Base-by-base conservation (phyloP, 768 basidiomycete genomes). In the Macrolepiota albuminosa region DNA sequence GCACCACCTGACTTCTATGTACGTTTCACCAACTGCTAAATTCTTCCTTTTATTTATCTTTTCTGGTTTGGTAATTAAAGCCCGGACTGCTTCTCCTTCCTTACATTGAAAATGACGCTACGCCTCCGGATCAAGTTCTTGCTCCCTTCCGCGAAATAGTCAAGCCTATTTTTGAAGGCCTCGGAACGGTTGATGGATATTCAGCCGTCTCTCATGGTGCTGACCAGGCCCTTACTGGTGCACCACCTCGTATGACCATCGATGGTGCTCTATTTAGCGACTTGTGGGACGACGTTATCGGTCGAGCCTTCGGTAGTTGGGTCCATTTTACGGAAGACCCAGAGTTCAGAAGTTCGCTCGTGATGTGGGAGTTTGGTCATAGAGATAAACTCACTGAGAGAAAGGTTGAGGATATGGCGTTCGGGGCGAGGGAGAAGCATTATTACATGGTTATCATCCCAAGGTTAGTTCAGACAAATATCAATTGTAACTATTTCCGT, bases 241-340 rank as follows among this genome's bases (percentile, higher is more conserved):
- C 61, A 26, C 68, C 68, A 5, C 56, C 49, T 10, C 65, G 64
- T 14, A 40, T 63, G 16, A 57, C 40, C 18, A 65, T 64, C 29
- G 56, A 63, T 18, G 65, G 63, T 4, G 65, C 64, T 4, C 57
- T 69, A 11, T 60, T 69, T 39, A 50, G 52, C 33, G 69, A 70
- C 16, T 56, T 61, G 4, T 68, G 62, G 58, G 61, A 63, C 4
- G 66, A 68, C 14, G 33, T 69, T 13, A 55, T 67, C 4, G 48
- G 51, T 16, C 56, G 52, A 14, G 57, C 66, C 46, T 67, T 53
- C 40, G 49, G 43, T 18, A 53, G 50, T 6, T 70, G 67, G 69
- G 21, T 61, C 5, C 43, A 57, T 7, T 70, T 67, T 42, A 70
- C 69, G 5, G 65, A 63, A 24, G 53, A 57, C 1, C 58, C 61